Base-by-base conservation (phyloP, 257 asterid species). In the Parsonsia alboflavescens region DNA sequence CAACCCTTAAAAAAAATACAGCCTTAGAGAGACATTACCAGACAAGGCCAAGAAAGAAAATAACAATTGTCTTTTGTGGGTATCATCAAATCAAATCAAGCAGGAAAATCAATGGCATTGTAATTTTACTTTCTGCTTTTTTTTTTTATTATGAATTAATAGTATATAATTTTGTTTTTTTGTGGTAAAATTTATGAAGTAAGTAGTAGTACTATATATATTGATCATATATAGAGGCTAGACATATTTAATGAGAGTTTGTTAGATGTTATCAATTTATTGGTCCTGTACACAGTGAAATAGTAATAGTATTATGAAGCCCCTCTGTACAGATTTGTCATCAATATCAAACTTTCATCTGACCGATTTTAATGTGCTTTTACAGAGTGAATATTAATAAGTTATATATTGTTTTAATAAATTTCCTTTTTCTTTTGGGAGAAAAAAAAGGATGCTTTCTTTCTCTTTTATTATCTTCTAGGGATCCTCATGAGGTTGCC, bases 1-100 rank as follows among this genome's bases (percentile, higher is more conserved):
- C 86, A 92, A 90, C 49, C 99, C 99, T 71, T 92, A 71, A 64
- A 42, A 41, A 15, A 16, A 15, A 61, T 28, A 62, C 3, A 13
- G 21, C 2, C 21, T 30, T 28, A 30, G n/a, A 28, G 22, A 7
- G 36, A 17, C 2, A 41, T 8, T 4, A 36, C 13, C 48, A 15
- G 36, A 49, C 2, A 5, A 10, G 22, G 11, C 16, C 45, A 62
- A 53, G 26, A 30, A 8, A 39, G 13, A 26, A 24, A 59, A 61
- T 9, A n/a, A 48, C 30, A 73, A 15, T 72, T 3, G 26, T 57
- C 5, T 42, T 17, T 58, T 10, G 50, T 7, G 30, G 59, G 7
- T 22, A 49, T 6, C 26, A 68, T 7, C 39, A 33, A 8, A 44
- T 59, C 41, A 59, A 57, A 61, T 61, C 67, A 61, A 61, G 42